phyloP scores from a whole-genome alignment of 257 asterid genomes.

The Salvia rosmarinus region DNA sequence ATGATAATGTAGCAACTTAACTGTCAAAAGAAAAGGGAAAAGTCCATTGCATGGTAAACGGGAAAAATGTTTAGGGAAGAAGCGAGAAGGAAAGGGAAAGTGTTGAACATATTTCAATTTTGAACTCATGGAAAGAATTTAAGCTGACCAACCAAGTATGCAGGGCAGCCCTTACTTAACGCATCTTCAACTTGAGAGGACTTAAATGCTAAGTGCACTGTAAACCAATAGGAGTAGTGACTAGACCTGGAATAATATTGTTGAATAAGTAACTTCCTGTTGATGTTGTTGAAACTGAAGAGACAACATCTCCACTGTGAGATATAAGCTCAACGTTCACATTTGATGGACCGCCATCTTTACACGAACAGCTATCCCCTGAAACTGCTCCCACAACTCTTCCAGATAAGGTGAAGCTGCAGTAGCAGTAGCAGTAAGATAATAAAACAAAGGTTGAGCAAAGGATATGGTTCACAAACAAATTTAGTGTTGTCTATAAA shows the following conservation, averaged over 20 bases:
- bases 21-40: conserved; percentile 5
- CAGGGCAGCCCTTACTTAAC: not conserved
- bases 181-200: conserved; percentile 7
- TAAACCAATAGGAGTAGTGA: conserved; percentile 33
- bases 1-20: conserved; percentile 3
- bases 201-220: conserved; percentile 22
- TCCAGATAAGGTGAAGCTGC: conserved; percentile 81
- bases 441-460: conserved; percentile 33
- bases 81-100: not conserved
- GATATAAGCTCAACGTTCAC: conserved; percentile 80
- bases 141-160: conserved; percentile 1
- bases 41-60: conserved; percentile 11
- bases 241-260: conserved; percentile 76
- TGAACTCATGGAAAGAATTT: conserved; percentile 1
- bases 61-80: not conserved
- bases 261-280: conserved; percentile 73
- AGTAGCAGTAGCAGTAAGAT: conserved; percentile 41
- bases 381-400: conserved; percentile 83
- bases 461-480: conserved; percentile 32
- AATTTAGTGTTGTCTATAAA: conserved; percentile 25
- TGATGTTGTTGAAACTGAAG: conserved; percentile 74
- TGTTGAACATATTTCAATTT: conserved; percentile 11
- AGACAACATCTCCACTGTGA: conserved; percentile 64
- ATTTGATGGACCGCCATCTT: conserved; percentile 79
- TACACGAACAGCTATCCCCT: conserved; percentile 71